phyloP scores from a whole-genome alignment of 495 filamentous ascomycete species.

The Tuber indicum region DNA sequence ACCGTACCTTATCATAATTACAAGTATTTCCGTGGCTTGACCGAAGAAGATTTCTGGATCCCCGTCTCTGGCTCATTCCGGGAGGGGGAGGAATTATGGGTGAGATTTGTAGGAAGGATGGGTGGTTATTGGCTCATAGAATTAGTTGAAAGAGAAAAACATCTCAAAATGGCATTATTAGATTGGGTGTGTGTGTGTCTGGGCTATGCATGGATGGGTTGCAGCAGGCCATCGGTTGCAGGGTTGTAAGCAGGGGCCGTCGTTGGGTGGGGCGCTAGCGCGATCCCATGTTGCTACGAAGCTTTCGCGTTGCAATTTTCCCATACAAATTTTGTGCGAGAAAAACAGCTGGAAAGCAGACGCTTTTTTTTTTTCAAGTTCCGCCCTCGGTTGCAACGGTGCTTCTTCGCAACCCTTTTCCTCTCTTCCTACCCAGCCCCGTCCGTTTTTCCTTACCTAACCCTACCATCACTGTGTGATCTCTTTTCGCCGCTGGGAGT shows the following conservation, averaged over 20 bases:
- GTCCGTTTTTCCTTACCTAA: conserved; percentile 2
- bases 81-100: neutral
- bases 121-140: neutral
- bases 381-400: conserved; percentile 37
- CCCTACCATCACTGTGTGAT: conserved; percentile 12
- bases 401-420: conserved; percentile 27
- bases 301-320: conserved; percentile 36
- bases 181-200: neutral
- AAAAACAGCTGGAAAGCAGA: conserved; percentile 39
- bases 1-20: neutral
- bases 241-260: conserved; percentile 3
- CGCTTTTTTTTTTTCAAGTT: conserved; percentile 38
- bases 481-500: conserved; percentile 30
- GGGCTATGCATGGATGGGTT: neutral
- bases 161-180: neutral
- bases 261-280: conserved; percentile 20
- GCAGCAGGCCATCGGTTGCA: conserved; percentile 3
- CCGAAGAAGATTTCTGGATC: neutral
- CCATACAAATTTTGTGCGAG: conserved; percentile 39
- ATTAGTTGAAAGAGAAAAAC: neutral
- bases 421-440: conserved; percentile 29
- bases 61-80: neutral
- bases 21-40: neutral
- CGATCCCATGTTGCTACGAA: conserved; percentile 32
- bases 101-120: neutral